A percentile compares a stretch with the other conserved stretches of the same genome.
Conservation (phyloP, 2,329 filamentous ascomycete genomes). For the Delphinella strobiligena region DNA sequence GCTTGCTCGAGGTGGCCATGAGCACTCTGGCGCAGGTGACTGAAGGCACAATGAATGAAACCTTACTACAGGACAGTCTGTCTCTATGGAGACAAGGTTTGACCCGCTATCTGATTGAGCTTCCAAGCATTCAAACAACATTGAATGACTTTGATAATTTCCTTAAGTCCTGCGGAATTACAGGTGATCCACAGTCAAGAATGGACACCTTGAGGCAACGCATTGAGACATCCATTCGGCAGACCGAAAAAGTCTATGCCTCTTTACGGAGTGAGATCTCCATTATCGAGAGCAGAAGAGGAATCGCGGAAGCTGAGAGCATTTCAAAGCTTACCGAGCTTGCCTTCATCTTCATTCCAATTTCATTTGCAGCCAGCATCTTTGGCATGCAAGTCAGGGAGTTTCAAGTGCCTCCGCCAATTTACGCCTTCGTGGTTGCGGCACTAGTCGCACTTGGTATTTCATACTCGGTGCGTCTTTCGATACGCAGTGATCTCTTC, state of each 20-base stretch:
- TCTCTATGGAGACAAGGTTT: not conserved
- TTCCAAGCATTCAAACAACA: slow-evolving; percentile 1
- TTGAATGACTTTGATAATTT: slow-evolving; percentile 4
- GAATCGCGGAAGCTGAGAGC: slow-evolving; percentile 20
- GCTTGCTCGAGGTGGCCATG: not conserved
- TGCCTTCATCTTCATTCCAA: slow-evolving; percentile 21
- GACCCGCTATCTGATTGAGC: not conserved
- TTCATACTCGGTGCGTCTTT: too few species aligned
- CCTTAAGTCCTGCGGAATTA: too few species aligned
- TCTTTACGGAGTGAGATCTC: slow-evolving; percentile 26
- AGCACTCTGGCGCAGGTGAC: not conserved
- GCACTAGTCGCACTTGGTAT: too few species aligned
- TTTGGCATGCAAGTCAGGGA: slow-evolving; percentile 21
- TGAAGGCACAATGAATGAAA: not conserved
- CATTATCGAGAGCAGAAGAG: slow-evolving; percentile 17
- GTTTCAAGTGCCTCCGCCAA: too few species aligned
- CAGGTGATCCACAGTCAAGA: too few species aligned
- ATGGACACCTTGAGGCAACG: too few species aligned
- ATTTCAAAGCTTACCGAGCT: slow-evolving; percentile 21
- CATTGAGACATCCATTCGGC: too few species aligned
- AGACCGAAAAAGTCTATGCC: slow-evolving; percentile 14
- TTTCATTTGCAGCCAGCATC: slow-evolving; percentile 18
- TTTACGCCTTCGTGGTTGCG: too few species aligned
- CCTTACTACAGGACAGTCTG: not conserved
- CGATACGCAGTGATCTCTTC: too few species aligned